A percentile compares a stretch with the other conserved stretches of the same genome.
Conservation (phyloP, 345 rosid genomes). For the Gossypium anomalum region DNA sequence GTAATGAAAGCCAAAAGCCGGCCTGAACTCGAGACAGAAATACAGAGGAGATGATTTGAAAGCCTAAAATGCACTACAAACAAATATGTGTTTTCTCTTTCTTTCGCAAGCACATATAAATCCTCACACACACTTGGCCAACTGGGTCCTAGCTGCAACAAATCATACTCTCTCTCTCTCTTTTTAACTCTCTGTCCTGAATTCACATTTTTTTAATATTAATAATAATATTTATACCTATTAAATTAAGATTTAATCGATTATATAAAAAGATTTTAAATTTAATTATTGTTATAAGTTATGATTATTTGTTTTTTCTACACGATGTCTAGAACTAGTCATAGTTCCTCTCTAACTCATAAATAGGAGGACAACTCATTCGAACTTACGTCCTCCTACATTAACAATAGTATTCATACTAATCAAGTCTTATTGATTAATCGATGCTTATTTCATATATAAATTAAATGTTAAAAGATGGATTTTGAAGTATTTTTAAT, state of each 20-base stretch:
- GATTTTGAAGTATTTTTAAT: not conserved
- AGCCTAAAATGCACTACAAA: not conserved
- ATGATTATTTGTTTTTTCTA: no score
- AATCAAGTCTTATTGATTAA: no score
- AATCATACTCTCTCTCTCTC: no score
- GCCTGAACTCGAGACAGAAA: slow-evolving; percentile 30
- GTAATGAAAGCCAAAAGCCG: slow-evolving; percentile 57
- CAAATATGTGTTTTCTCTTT: not conserved
- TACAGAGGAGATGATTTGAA: slow-evolving; percentile 21
- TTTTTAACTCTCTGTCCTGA: no score
- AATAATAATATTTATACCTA: rapidly evolving
- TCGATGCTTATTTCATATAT: no score
- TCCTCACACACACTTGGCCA: slow-evolving; percentile 9
- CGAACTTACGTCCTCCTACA: rapidly evolving
- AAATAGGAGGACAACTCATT: no score
- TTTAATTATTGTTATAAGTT: no score
- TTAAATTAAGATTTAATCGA: rapidly evolving
- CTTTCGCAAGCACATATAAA: slow-evolving; percentile 32
- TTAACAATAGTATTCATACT: rapidly evolving
- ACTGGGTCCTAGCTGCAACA: slow-evolving; percentile 12
- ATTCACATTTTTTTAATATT: rapidly evolving
- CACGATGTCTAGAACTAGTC: rapidly evolving
- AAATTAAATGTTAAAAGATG: not conserved
- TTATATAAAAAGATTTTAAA: no score
- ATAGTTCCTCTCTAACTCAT: rapidly evolving